These are phyloP conservation scores for Pholiota molesta DNA, from an alignment of 768 basidiomycete genomes.

Conservation along the genomic window DNA sequence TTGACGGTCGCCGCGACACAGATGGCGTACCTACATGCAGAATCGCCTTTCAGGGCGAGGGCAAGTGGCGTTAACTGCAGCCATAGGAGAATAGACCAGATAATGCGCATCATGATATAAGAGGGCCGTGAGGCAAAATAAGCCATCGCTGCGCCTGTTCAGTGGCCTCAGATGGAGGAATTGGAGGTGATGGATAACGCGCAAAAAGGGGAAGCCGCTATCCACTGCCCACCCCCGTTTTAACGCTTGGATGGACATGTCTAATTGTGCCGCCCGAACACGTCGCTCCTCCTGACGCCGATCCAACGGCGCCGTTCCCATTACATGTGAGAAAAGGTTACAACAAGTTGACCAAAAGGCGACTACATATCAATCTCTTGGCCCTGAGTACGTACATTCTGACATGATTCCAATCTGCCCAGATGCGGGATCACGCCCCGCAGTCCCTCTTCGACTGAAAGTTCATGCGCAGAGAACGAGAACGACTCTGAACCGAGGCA, in stretches of 20 bases:
- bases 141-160: neutral
- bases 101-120: slow-evolving; percentile 1
- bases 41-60: slow-evolving; percentile 43
- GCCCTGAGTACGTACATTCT: slow-evolving; percentile 2
- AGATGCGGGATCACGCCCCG: too few relatives aligned
- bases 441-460: too few relatives aligned
- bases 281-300: slow-evolving; percentile 11
- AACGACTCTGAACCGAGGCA: too few relatives aligned
- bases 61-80: slow-evolving; percentile 24
- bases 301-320: neutral
- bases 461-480: too few relatives aligned
- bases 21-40: slow-evolving; percentile 43
- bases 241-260: slow-evolving; percentile 1
- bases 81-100: slow-evolving; percentile 17
- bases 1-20: slow-evolving; percentile 53
- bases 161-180: neutral
- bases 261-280: slow-evolving; percentile 15
- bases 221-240: neutral
- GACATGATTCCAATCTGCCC: too few relatives aligned
- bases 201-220: neutral
- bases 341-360: neutral
- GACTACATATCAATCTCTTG: neutral
- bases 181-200: neutral
- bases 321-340: slow-evolving; percentile 16
- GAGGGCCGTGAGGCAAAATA: neutral